phyloP scores from a whole-genome alignment of 306 rosid species.

The Hippophae tibetana region DNA sequence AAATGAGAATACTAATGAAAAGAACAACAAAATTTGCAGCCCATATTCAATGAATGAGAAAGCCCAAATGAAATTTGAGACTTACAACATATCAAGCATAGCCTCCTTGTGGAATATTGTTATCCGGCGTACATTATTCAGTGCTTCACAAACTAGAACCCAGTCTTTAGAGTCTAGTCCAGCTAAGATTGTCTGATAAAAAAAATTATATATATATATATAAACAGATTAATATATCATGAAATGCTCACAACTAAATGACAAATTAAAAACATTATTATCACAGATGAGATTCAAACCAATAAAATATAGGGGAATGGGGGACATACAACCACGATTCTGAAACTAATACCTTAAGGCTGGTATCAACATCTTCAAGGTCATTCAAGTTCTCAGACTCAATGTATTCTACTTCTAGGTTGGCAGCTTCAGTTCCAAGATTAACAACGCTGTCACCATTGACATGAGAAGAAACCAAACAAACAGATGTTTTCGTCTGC shows the following conservation, averaged over 20 bases:
- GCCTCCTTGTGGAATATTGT: slow-evolving; percentile 74
- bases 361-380: slow-evolving; percentile 54
- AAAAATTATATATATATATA: not conserved
- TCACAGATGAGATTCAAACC: not conserved
- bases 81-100: slow-evolving; percentile 71
- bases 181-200: slow-evolving; percentile 58
- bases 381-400: slow-evolving; percentile 79
- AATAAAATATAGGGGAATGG: not conserved
- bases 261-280: slow-evolving; percentile 3
- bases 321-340: slow-evolving; percentile 1
- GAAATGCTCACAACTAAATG: slow-evolving; percentile 4
- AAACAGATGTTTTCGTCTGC: slow-evolving; percentile 36
- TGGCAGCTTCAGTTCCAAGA: slow-evolving; percentile 42
- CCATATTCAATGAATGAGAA: slow-evolving; percentile 1
- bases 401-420: slow-evolving; percentile 73
- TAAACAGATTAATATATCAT: slow-evolving; percentile 12
- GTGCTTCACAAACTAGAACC: slow-evolving; percentile 74
- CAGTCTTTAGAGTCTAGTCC: slow-evolving; percentile 84
- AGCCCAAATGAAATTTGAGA: slow-evolving; percentile 11
- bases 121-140: slow-evolving; percentile 71
- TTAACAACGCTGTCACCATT: slow-evolving; percentile 49
- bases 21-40: not conserved
- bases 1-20: not conserved
- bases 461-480: slow-evolving; percentile 35
- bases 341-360: slow-evolving; percentile 56